Percentiles rank a stretch among this genome's conserved stretches.
These are phyloP conservation scores for Metrosideros polymorpha DNA, from an alignment of 441 rosid species.

Conservation along the genomic window DNA sequence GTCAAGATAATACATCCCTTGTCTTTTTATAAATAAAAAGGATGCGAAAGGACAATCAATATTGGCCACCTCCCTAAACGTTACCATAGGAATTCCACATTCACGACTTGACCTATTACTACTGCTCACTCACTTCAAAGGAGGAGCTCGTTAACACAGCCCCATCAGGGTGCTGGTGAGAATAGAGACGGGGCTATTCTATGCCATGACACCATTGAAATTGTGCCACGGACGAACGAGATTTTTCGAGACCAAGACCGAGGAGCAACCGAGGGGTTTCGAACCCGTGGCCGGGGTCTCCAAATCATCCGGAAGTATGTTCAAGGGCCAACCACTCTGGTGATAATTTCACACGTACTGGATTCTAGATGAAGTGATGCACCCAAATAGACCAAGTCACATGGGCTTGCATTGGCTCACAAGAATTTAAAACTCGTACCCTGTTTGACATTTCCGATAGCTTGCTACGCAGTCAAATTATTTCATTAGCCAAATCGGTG, in stretches of 20 bases:
- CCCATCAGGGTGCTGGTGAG: background rate
- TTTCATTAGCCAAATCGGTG: background rate
- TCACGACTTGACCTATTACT: too few species aligned
- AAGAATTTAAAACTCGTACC: too few species aligned
- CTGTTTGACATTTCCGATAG: background rate
- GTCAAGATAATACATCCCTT: background rate
- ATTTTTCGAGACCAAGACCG: background rate
- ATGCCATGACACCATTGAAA: background rate
- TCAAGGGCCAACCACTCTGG: background rate
- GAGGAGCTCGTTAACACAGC: background rate
- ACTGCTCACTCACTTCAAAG: too few species aligned
- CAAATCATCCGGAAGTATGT: background rate
- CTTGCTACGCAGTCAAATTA: background rate
- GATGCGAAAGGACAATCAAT: background rate
- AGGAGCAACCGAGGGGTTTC: background rate
- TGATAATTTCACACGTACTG: background rate
- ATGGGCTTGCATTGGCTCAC: background rate
- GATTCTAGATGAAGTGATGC: background rate
- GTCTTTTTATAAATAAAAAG: background rate
- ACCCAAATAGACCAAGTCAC: background rate
- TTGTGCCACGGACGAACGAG: background rate
- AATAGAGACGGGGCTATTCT: background rate
- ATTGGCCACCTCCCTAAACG: background rate
- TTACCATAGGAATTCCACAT: too few species aligned
- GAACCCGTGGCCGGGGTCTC: background rate